These are phyloP conservation scores for Cordyceps tenuipes DNA, from an alignment of 2,329 filamentous ascomycete species.

Conservation along the genomic window DNA sequence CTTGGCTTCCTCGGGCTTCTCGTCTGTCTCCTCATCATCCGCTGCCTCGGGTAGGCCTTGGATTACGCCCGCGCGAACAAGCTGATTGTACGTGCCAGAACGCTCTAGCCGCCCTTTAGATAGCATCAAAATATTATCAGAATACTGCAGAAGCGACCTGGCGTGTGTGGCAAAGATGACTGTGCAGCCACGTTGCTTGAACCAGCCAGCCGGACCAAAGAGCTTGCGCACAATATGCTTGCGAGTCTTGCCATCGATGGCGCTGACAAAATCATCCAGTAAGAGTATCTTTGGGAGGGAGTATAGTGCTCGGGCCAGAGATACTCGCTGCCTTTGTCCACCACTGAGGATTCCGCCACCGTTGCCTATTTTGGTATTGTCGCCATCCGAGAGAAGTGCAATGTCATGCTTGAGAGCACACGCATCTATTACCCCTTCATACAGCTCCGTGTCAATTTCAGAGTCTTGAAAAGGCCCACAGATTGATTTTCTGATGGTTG, in stretches of 20 bases:
- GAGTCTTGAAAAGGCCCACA: conserved; percentile 14
- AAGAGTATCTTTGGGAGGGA: conserved; percentile 18
- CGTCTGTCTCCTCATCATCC: background rate
- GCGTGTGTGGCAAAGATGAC: conserved; percentile 7
- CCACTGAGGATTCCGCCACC: conserved; percentile 30
- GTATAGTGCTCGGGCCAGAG: conserved; percentile 24
- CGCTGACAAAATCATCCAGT: conserved; percentile 26
- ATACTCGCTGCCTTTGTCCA: conserved; percentile 27
- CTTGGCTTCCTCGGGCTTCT: background rate
- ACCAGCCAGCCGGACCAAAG: conserved; percentile 10
- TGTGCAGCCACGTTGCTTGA: conserved; percentile 13
- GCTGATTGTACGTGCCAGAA: background rate
- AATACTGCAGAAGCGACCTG: background rate
- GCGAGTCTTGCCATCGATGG: conserved; percentile 19
- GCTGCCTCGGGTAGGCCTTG: background rate
- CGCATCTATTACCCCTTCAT: conserved; percentile 20
- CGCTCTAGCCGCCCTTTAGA: background rate
- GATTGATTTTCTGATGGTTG: conserved; percentile 25
- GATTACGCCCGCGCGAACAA: background rate
- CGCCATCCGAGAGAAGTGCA: conserved; percentile 22
- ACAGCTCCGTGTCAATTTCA: conserved; percentile 21
- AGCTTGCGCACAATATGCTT: conserved; percentile 4
- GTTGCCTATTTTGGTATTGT: conserved; percentile 26
- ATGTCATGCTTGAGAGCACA: conserved; percentile 21
- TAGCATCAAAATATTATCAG: background rate